A percentile compares a stretch with the other conserved stretches of the same genome.
phyloP scores from a whole-genome alignment of 257 asterid genomes.

The Primulina eburnea region DNA sequence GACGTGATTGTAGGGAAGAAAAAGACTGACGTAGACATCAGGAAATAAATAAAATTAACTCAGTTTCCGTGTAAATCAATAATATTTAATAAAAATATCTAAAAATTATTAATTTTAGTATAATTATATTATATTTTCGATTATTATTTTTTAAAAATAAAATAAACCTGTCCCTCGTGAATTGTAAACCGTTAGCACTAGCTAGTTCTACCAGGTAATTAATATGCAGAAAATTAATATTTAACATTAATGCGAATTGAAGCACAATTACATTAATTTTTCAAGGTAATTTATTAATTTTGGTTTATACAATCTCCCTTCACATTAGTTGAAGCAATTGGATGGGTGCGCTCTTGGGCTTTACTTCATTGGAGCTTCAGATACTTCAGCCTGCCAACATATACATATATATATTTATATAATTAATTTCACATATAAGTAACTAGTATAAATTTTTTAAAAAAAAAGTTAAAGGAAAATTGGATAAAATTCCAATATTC shows the following conservation, averaged over 20 bases:
- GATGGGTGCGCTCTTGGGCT: not conserved
- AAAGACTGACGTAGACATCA: too few relatives aligned
- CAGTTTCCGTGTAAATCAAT: too few relatives aligned
- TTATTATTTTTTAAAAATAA: too few relatives aligned
- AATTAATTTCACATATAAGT: too few relatives aligned
- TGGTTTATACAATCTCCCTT: not conserved
- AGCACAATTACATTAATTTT: not conserved
- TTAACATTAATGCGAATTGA: not conserved
- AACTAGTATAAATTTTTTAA: not conserved
- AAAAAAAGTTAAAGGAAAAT: not conserved
- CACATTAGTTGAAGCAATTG: not conserved
- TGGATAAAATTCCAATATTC: not conserved
- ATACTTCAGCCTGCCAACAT: slow-evolving; percentile 36
- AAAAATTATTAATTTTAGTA: too few relatives aligned
- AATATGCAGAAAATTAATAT: not conserved
- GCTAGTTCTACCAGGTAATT: not conserved
- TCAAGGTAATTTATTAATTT: too few relatives aligned
- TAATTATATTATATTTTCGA: too few relatives aligned
- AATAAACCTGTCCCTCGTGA: too few relatives aligned
- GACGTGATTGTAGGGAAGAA: too few relatives aligned
- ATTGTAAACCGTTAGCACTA: not conserved
- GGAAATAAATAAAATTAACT: too few relatives aligned
- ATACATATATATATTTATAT: not conserved
- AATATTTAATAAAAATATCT: too few relatives aligned
- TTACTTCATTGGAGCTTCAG: slow-evolving; percentile 37